Conservation (phyloP, 2,329 filamentous ascomycete species). For the Trichoderma sp. region DNA sequence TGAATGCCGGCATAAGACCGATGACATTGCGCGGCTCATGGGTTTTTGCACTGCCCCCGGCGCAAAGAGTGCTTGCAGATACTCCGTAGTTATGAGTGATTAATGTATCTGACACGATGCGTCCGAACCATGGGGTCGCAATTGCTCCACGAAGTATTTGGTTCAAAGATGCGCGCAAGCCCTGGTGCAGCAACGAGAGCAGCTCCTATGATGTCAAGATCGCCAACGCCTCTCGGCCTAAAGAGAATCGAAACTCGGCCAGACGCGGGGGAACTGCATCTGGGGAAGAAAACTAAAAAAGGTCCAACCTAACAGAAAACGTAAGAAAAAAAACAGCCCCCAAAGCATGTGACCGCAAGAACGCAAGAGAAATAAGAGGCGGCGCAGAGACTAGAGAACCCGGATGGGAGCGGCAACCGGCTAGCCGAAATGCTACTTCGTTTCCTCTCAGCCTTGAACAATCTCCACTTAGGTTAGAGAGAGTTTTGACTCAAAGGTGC, state of each 20-base stretch:
- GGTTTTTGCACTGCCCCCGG: not conserved
- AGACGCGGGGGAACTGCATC: not conserved
- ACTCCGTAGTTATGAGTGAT: not conserved
- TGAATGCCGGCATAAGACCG: conserved; percentile 19
- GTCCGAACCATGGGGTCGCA: not conserved
- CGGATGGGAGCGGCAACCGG: not conserved
- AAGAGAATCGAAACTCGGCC: not conserved
- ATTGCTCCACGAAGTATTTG: not conserved
- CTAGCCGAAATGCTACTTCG: not conserved
- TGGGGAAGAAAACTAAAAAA: not conserved
- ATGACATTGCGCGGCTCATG: not conserved
- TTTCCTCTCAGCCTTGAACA: not conserved
- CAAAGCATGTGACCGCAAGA: not conserved
- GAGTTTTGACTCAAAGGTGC: too few relatives aligned
- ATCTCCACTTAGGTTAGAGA: not conserved
- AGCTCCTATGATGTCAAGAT: not conserved
- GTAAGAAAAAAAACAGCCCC: not conserved
- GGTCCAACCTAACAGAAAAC: not conserved
- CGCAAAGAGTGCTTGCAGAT: not conserved
- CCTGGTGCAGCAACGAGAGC: not conserved
- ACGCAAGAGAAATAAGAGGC: not conserved
- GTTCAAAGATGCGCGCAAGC: not conserved
- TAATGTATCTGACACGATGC: not conserved
- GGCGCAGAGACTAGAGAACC: not conserved
- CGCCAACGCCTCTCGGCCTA: not conserved